phyloP scores from a whole-genome alignment of 2,329 filamentous ascomycete species.

The Microsporum audouinii region DNA sequence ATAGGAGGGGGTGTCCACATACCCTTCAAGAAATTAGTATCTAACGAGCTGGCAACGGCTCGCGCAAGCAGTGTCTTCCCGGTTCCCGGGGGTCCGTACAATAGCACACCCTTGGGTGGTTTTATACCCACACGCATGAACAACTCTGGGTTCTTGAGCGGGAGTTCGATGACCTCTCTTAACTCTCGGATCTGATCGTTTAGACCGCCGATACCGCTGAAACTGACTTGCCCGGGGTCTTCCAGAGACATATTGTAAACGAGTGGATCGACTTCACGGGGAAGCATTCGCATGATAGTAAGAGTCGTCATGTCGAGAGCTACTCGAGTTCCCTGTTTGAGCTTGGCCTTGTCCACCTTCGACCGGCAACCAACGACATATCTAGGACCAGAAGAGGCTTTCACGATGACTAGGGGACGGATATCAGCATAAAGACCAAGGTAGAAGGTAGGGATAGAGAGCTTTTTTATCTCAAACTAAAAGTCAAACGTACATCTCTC shows the following conservation, averaged over 20 bases:
- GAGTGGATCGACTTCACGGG: conserved; percentile 91
- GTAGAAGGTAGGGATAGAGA: too few relatives aligned
- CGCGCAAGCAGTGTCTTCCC: conserved; percentile 91
- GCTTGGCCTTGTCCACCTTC: conserved; percentile 92
- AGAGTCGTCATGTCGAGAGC: conserved; percentile 98
- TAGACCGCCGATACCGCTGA: conserved; percentile 90
- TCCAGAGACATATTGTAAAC: conserved; percentile 99
- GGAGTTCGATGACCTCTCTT: conserved; percentile 93
- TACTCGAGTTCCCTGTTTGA: conserved; percentile 96
- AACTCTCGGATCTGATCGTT: conserved; percentile 98
- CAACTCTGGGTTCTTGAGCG: conserved; percentile 95
- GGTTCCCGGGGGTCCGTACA: conserved; percentile 93
- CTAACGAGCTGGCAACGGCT: conserved; percentile 88
- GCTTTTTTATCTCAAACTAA: background rate
- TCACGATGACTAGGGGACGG: conserved; percentile 69
- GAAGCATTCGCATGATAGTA: conserved; percentile 99
- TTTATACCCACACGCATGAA: conserved; percentile 97
- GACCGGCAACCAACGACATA: conserved; percentile 98
- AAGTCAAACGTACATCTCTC: conserved; percentile 68
- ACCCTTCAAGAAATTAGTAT: conserved; percentile 98
- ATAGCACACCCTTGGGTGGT: conserved; percentile 89
- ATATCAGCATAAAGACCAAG: background rate
- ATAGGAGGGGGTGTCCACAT: conserved; percentile 18
- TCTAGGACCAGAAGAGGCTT: conserved; percentile 90
- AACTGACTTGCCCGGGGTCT: conserved; percentile 94